Percentiles rank a stretch among this genome's conserved stretches.
Conservation (phyloP, 2,329 filamentous ascomycete species). For the Pezicula carpinea region DNA sequence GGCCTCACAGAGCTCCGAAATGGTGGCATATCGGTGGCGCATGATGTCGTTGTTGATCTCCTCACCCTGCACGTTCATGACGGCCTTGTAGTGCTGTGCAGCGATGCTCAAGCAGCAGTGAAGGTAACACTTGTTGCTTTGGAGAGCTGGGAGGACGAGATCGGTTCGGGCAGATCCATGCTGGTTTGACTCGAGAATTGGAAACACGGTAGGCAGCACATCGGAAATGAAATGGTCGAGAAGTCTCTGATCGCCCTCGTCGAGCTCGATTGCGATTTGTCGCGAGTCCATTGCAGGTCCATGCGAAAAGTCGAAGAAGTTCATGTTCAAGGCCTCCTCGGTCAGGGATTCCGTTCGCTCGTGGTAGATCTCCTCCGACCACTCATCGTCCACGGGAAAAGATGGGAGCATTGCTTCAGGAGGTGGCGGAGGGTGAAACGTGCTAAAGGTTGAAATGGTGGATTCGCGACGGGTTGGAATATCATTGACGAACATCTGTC, state of each 20-base stretch:
- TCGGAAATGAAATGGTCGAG: conserved; percentile 88
- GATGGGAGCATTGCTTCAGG: conserved; percentile 62
- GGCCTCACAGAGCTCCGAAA: conserved; percentile 78
- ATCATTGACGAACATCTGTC: conserved; percentile 90
- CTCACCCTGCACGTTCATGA: conserved; percentile 59
- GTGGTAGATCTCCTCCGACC: conserved; percentile 66
- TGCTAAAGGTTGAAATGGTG: conserved; percentile 87
- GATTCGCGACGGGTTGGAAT: conserved; percentile 81
- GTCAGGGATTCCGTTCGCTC: conserved; percentile 58
- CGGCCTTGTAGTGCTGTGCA: conserved; percentile 85
- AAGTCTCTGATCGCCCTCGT: conserved; percentile 81
- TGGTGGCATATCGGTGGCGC: conserved; percentile 83
- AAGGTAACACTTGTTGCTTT: conserved; percentile 87
- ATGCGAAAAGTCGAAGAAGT: conserved; percentile 80
- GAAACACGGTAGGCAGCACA: conserved; percentile 85
- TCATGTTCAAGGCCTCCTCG: conserved; percentile 64
- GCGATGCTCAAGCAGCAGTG: conserved; percentile 94
- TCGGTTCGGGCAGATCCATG: conserved; percentile 76
- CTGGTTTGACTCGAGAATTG: conserved; percentile 85
- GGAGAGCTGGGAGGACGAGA: conserved; percentile 80
- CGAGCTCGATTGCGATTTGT: conserved; percentile 74
- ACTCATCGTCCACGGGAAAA: conserved; percentile 63
- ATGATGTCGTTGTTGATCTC: conserved; percentile 88
- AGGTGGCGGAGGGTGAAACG: conserved; percentile 75
- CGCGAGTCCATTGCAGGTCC: conserved; percentile 56